A percentile compares a stretch with the other conserved stretches of the same genome.
Evolutionary conservation across 2,329 filamentous ascomycete species (phyloP).

Genomic region (Colletotrichum chrysophilum): DNA sequence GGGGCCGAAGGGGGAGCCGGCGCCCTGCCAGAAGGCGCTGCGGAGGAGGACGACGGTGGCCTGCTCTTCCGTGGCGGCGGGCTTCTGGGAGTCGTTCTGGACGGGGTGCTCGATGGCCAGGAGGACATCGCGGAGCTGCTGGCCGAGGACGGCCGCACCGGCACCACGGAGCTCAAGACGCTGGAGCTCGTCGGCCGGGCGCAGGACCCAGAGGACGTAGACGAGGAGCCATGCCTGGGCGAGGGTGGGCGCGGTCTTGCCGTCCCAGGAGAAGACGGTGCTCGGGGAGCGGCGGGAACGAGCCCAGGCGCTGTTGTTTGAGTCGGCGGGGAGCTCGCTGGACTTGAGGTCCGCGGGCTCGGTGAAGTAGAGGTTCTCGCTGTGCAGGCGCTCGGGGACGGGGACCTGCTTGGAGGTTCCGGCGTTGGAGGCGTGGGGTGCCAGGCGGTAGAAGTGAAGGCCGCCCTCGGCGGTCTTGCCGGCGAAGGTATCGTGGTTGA

Average conservation of each 20-base stretch:
- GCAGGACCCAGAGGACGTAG: constrained; percentile 57
- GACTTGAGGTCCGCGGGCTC: constrained; percentile 53
- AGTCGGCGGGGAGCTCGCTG: constrained; percentile 51
- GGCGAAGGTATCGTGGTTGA: constrained; percentile 23
- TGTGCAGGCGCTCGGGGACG: constrained; percentile 37
- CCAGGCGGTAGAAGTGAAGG: constrained; percentile 39
- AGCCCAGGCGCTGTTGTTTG: constrained; percentile 62
- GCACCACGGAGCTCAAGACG: constrained; percentile 50
- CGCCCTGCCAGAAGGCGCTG: constrained; percentile 73
- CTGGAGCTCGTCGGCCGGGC: constrained; percentile 52
- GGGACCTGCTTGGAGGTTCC: constrained; percentile 30
- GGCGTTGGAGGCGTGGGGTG: constrained; percentile 28
- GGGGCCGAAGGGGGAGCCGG: constrained; percentile 69
- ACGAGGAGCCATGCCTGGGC: constrained; percentile 59
- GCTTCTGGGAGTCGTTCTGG: constrained; percentile 33
- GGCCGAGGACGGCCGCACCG: constrained; percentile 36
- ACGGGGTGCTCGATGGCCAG: constrained; percentile 56
- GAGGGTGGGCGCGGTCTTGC: constrained; percentile 43
- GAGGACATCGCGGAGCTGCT: constrained; percentile 50
- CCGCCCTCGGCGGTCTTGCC: constrained; percentile 22
- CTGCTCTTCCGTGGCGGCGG: constrained; percentile 29
- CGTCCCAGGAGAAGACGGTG: constrained; percentile 50
- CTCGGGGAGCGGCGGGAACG: constrained; percentile 59
- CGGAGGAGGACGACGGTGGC: constrained; percentile 50
- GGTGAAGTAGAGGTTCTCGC: constrained; percentile 45